phyloP scores from a whole-genome alignment of 768 basidiomycete species.

The Auricularia cornea region DNA sequence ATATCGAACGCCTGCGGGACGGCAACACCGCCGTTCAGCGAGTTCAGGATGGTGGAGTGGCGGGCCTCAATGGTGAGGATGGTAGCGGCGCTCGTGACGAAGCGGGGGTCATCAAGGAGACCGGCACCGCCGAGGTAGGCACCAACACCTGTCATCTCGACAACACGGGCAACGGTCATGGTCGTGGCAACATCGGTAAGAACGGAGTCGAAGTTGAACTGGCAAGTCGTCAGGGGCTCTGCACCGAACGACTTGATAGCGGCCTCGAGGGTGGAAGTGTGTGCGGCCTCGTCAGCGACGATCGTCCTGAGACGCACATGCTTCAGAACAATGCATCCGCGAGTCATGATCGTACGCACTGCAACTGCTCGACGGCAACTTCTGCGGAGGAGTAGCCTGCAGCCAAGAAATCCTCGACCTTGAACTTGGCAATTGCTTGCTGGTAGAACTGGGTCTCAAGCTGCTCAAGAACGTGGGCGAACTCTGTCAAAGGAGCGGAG shows the following conservation, averaged over 20 bases:
- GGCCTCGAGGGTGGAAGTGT: conserved; percentile 29
- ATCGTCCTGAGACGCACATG: conserved; percentile 29
- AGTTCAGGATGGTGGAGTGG: conserved; percentile 70
- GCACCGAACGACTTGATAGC: conserved; percentile 48
- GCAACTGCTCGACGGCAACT: conserved; percentile 54
- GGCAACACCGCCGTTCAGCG: conserved; percentile 50
- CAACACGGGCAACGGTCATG: conserved; percentile 60
- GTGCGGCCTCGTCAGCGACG: conserved; percentile 52
- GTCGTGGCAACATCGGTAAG: conserved; percentile 61
- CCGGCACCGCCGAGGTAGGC: conserved; percentile 72
- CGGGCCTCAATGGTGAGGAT: conserved; percentile 79
- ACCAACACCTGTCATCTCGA: conserved; percentile 67
- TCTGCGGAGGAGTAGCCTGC: conserved; percentile 56
- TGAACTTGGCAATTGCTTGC: conserved; percentile 58
- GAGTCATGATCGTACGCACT: conserved; percentile 8
- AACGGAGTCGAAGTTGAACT: conserved; percentile 57
- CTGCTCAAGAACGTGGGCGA: conserved; percentile 67
- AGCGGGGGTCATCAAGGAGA: conserved; percentile 48
- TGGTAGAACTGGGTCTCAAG: conserved; percentile 63
- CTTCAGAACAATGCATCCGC: not conserved
- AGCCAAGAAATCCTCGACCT: conserved; percentile 47
- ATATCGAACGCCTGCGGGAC: conserved; percentile 70
- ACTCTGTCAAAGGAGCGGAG: conserved; percentile 38
- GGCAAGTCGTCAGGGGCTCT: conserved; percentile 46
- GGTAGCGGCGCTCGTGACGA: conserved; percentile 59